These are phyloP conservation scores for Stephania yunnanensis DNA, from an alignment of 164 flowering plant species.

Conservation along the genomic window DNA sequence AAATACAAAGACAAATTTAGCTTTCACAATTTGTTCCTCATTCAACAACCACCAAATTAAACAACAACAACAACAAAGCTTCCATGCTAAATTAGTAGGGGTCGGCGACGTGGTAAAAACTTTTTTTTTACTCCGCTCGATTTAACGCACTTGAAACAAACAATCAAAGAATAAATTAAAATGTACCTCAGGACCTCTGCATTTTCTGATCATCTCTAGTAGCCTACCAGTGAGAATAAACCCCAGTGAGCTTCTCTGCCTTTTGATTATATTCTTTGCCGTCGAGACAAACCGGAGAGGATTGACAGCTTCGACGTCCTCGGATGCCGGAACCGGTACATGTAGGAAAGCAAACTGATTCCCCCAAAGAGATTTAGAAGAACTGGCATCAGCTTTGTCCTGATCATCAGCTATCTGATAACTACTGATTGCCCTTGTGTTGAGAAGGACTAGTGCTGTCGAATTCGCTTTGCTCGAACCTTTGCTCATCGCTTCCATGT, in stretches of 20 bases:
- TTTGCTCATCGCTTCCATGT: slow-evolving; percentile 31
- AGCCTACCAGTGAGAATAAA: slow-evolving; percentile 33
- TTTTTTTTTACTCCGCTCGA: too few relatives aligned
- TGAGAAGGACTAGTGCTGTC: slow-evolving; percentile 52
- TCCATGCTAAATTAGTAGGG: too few relatives aligned
- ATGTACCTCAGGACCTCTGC: slow-evolving; percentile 44
- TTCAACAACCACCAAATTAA: not conserved
- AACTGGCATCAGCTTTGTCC: slow-evolving; percentile 21
- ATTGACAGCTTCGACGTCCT: slow-evolving; percentile 3
- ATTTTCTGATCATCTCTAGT: slow-evolving; percentile 29
- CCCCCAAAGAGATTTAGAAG: slow-evolving; percentile 29
- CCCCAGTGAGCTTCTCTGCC: slow-evolving; percentile 33
- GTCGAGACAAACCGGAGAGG: slow-evolving; percentile 33
- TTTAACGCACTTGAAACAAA: not conserved
- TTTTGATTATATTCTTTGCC: slow-evolving; percentile 29
- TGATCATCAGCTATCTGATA: slow-evolving; percentile 44
- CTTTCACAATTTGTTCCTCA: not conserved
- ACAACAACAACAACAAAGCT: too few relatives aligned
- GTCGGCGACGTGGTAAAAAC: too few relatives aligned
- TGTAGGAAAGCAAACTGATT: slow-evolving; percentile 32
- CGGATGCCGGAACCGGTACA: slow-evolving; percentile 16
- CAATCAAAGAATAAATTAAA: not conserved
- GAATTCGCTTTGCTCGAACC: slow-evolving; percentile 17
- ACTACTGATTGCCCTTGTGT: slow-evolving; percentile 34
- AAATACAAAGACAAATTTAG: not conserved